Evolutionary conservation across 1,284 basidiomycete species (phyloP).

Genomic region (Cryptococcus deneoformans): DNA sequence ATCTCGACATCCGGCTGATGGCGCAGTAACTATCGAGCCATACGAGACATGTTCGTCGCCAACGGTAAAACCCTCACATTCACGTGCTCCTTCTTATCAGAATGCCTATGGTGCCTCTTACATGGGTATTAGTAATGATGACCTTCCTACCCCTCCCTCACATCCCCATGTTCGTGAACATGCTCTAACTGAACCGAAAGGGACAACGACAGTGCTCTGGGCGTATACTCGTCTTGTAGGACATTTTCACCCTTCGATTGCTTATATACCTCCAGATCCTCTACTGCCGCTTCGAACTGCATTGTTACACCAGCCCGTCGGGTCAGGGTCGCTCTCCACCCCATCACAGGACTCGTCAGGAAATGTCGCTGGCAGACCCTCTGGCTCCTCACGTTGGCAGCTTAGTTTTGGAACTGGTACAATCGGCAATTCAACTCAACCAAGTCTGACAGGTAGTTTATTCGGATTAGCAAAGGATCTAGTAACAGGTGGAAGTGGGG

Average conservation of each 20-base stretch:
- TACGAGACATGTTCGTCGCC: neutral
- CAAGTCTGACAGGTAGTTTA: constrained; percentile 47
- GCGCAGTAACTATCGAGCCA: neutral
- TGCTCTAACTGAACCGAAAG: constrained; percentile 18
- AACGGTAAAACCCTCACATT: constrained; percentile 4
- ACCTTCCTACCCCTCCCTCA: constrained; percentile 21
- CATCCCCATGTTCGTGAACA: constrained; percentile 29
- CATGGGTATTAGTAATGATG: constrained; percentile 6
- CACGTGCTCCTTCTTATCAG: constrained; percentile 32
- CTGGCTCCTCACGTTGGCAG: constrained; percentile 31
- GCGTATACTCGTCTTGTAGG: constrained; percentile 46
- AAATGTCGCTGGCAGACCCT: constrained; percentile 1
- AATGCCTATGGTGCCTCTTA: constrained; percentile 32
- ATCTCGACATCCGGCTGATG: too few species aligned
- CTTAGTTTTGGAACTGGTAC: constrained; percentile 46
- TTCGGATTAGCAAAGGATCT: constrained; percentile 47
- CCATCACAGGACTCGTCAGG: neutral
- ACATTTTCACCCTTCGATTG: constrained; percentile 45
- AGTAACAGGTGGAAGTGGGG: constrained; percentile 39
- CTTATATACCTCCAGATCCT: constrained; percentile 50
- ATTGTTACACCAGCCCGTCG: constrained; percentile 48
- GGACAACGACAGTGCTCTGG: constrained; percentile 45
- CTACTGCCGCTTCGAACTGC: constrained; percentile 46
- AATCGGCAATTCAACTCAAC: constrained; percentile 40
- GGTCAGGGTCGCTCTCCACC: constrained; percentile 37